Evolutionary conservation across 805 yeast species (phyloP), one percentile per base, ranked within the genome.

Genomic region (Scheffersomyces ergatensis): DNA sequence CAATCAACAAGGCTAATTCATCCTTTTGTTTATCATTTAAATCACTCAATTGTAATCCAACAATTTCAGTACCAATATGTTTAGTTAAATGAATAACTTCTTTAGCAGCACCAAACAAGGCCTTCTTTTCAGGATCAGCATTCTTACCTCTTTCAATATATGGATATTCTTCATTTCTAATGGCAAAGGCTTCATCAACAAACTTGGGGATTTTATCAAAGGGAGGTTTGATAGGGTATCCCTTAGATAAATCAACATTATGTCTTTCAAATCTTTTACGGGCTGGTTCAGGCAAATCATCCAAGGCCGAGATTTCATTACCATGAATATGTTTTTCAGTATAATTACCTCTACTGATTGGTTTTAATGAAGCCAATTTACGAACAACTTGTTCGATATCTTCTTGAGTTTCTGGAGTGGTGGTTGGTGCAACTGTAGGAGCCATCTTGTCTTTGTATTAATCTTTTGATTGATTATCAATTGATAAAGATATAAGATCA

Each of bases 51-150:
- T 59, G 63, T 44, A 59, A 53, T 8, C 65, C 65, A 34, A 57
- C 53, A 40, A 59, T 53, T 46, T 59, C 64, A 12, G 64, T 58
- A 38, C 58, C 57, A 45, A 60, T 46, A 42, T 59, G 53, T 45
- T 53, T 51, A 35, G 56, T 51, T 45, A 55, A 50, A 45, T 60
- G 40, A 13, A 44, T 49, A 35, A 62, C 60, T 47, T 60, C 60
- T 39, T 49, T 51, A n/a, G 63, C 63, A 27, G 63, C 59, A 8
- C 54, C 55, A 25, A 58, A 51, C 15, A 59, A 45, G 21, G 60
- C 57, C 41, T 55, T 58, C 53, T 60, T 60, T 42, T 58, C 63
- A n/a, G 60, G 62, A 40, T 60, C 64, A 23, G 64, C 65, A 44
- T 55, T 55, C 33, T 42, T 44, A 17, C 55, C 65, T 40, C 64